Base-by-base conservation (phyloP, 1,284 basidiomycete species). In the Papiliotrema terrestris region DNA sequence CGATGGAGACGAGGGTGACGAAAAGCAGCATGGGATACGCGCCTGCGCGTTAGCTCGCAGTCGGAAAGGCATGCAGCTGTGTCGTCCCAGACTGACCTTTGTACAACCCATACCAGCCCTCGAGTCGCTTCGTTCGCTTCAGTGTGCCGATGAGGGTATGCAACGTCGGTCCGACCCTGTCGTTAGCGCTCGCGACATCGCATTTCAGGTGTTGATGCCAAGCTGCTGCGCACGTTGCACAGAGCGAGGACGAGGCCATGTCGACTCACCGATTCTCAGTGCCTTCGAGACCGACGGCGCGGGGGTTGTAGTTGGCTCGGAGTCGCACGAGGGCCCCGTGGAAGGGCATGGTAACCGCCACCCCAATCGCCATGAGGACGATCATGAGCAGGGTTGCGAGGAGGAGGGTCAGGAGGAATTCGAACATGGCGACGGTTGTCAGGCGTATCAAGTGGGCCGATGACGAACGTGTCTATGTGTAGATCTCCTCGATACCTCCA, bases 61-160 rank as follows among this genome's bases (percentile, higher is more conserved):
- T n/a, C 5, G 36, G 15, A 17, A 45, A 17, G n/a, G n/a, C n/a
- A n/a, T n/a, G n/a, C n/a, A n/a, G n/a, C n/a, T 22, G 32, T 3
- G 22, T 25, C 26, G 6, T 45, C 44, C 17, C 29, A 32, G 26
- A 78, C 87, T 51, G 69, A 89, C 91, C 91, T 75, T 92, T 94
- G 81, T 88, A 92, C 41, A 93, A 73, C 19, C 91, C 91, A 50
- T 80, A 73, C 81, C 82, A 85, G 22, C 91, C 88, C 84, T 94
- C 91, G 15, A 93, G 81, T 53, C 80, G 81, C 69, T 86, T 86
- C 1, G 89, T 88, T 45, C 91, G 82, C 56, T 67, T 71, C 61
- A 91, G 71, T 83, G 92, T 93, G 15, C 78, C 71, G 35, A 71
- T 50, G 8, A 78, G 54, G 5, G 69, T 71, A 13, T 65, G 68